A percentile compares a stretch with the other conserved stretches of the same genome.
Evolutionary conservation across 495 filamentous ascomycete genomes (phyloP).

Genomic region (Amphirosellinia nigrospora): DNA sequence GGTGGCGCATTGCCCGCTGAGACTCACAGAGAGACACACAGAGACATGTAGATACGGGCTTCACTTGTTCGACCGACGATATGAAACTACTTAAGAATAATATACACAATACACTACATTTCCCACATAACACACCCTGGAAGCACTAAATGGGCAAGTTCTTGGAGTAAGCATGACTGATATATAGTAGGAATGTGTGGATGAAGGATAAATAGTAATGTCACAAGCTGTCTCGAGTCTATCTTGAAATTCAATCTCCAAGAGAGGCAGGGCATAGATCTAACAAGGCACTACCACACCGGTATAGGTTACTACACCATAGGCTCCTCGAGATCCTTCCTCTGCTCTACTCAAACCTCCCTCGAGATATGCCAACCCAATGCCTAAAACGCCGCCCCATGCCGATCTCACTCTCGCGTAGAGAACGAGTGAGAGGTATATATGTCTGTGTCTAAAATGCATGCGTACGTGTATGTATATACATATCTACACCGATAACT

Average conservation of each 20-base stretch:
- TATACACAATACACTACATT: too few relatives aligned
- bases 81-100: too few relatives aligned
- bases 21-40: too few relatives aligned
- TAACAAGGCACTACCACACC: neutral
- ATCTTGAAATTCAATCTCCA: neutral
- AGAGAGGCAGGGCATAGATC: neutral
- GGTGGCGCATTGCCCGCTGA: too few relatives aligned
- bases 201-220: neutral
- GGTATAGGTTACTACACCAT: neutral
- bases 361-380: conserved; percentile 10
- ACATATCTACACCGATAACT: conserved; percentile 1
- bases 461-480: neutral
- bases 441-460: conserved; percentile 10
- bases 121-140: too few relatives aligned
- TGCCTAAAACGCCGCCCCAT: neutral
- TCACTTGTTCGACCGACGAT: too few relatives aligned
- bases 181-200: neutral
- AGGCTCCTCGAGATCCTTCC: neutral
- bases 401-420: neutral
- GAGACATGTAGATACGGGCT: neutral
- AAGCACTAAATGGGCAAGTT: neutral
- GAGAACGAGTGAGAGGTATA: conserved; percentile 3
- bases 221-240: neutral
- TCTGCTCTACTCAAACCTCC: neutral
- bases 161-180: neutral